Conservation (phyloP, 1,284 basidiomycete species). For the Trametes sp. region DNA sequence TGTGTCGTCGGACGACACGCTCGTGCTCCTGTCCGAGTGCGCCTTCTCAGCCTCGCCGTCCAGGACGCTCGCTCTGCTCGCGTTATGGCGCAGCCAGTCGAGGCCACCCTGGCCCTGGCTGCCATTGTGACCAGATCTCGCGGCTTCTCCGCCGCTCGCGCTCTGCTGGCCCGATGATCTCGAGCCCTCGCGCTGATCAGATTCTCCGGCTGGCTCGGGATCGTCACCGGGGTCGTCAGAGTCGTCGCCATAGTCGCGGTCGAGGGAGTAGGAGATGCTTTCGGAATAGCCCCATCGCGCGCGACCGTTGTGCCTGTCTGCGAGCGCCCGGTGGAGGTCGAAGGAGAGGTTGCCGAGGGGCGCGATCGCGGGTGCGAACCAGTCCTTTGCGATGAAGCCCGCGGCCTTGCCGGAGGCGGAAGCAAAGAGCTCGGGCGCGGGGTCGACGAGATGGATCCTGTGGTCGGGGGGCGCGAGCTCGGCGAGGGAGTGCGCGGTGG, state of each 20-base stretch:
- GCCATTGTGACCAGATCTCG: constrained; percentile 6
- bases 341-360: constrained; percentile 65
- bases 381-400: constrained; percentile 72
- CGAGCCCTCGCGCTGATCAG: neutral
- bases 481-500: constrained; percentile 54
- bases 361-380: constrained; percentile 59
- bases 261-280: constrained; percentile 43
- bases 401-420: constrained; percentile 70
- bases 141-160: constrained; percentile 12
- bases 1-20: constrained; percentile 19
- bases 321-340: constrained; percentile 62
- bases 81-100: constrained; percentile 38
- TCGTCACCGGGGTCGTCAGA: neutral
- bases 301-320: constrained; percentile 56
- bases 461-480: constrained; percentile 34
- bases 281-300: constrained; percentile 64
- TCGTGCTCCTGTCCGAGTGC: constrained; percentile 8
- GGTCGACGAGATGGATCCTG: constrained; percentile 46
- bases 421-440: constrained; percentile 44
- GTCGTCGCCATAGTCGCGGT: constrained; percentile 31
- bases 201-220: neutral
- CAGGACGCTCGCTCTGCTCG: constrained; percentile 33
- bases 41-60: constrained; percentile 12
- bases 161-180: neutral
- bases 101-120: constrained; percentile 23